Evolutionary conservation across 2,329 filamentous ascomycete genomes (phyloP), one percentile per base, ranked within the genome.

Genomic region (Fusarium sp.): DNA sequence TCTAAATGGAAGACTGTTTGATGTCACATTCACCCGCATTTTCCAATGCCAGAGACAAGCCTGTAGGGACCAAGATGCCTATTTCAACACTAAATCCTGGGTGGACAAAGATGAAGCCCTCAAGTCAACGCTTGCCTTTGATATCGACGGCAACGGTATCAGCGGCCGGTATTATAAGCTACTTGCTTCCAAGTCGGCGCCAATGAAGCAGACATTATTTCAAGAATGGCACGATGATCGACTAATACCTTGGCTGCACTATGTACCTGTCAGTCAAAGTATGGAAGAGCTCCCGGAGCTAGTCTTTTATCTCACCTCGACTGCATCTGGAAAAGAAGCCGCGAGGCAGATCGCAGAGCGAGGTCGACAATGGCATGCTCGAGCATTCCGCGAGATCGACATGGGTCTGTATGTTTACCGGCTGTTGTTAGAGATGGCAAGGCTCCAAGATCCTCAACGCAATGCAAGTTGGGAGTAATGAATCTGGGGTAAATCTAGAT

Each of bases 221-320:
- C 81, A 83, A 11, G 88, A 90, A 78, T 90, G 88, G 89, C 88
- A 90, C 70, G 86, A 90, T 69, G 87, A 90, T 36, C 81, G 87
- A 1, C 82, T 90, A 3, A 63, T 85, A 20, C 87, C 88, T 1
- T 90, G 88, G 88, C 79, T 87, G 9, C 88, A 90, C 69, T 90
- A 89, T 63, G 75, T 90, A 0, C 88, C 88, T 1, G 81, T 90
- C 5, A 88, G 85, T 57, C 79, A 84, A 70, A 79, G 83, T 15
- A 80, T 88, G 78, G 83, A 84, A 7, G 88, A 90, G 77, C 75
- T 90, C 6, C 85, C 87, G 0, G 88, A 89, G 75, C 72, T 88
- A 39, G 81, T 89, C 3, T 72, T 77, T 1, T 89, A 84, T 67
- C 80, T 90, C 15, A 83, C 84, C 8, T 80, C 81, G 3, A 85